These are phyloP conservation scores for Hygrophoropsis aurantiaca DNA, from an alignment of 768 basidiomycete genomes.

Conservation along the genomic window DNA sequence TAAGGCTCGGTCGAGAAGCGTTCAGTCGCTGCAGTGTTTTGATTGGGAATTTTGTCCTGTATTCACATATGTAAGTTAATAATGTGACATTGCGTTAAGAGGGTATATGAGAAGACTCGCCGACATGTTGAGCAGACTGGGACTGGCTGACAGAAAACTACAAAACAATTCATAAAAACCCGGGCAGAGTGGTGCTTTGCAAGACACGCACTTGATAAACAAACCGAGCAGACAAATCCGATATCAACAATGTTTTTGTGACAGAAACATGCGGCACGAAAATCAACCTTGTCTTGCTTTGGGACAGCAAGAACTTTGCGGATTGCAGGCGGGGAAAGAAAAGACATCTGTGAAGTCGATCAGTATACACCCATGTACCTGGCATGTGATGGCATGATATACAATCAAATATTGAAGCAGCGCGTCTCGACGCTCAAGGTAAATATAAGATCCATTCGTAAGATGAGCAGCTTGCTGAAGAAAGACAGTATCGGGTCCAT, in stretches of 20 bases:
- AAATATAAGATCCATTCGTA: constrained; percentile 92
- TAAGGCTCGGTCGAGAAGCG: constrained; percentile 49
- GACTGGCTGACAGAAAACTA: constrained; percentile 92
- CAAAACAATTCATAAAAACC: constrained; percentile 13
- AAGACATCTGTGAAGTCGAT: constrained; percentile 71
- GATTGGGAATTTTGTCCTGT: constrained; percentile 92
- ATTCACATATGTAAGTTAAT: background rate
- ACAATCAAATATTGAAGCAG: constrained; percentile 92
- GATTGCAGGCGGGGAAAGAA: constrained; percentile 66
- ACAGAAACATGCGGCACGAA: constrained; percentile 97
- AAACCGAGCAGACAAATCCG: constrained; percentile 98
- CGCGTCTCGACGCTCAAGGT: constrained; percentile 75
- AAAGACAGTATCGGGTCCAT: constrained; percentile 88
- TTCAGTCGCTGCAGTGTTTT: constrained; percentile 86
- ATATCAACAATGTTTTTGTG: constrained; percentile 96
- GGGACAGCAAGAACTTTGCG: constrained; percentile 80
- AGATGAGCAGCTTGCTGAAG: constrained; percentile 96
- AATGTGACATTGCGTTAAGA: constrained; percentile 2
- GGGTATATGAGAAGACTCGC: constrained; percentile 43
- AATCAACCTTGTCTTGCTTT: constrained; percentile 93
- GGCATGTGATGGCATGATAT: constrained; percentile 17
- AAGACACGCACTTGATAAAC: constrained; percentile 83
- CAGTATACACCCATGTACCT: background rate
- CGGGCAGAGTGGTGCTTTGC: background rate
- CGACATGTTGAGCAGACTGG: constrained; percentile 94